Base-by-base conservation (phyloP, 1,139 yeast species). In the Candida albicans region DNA sequence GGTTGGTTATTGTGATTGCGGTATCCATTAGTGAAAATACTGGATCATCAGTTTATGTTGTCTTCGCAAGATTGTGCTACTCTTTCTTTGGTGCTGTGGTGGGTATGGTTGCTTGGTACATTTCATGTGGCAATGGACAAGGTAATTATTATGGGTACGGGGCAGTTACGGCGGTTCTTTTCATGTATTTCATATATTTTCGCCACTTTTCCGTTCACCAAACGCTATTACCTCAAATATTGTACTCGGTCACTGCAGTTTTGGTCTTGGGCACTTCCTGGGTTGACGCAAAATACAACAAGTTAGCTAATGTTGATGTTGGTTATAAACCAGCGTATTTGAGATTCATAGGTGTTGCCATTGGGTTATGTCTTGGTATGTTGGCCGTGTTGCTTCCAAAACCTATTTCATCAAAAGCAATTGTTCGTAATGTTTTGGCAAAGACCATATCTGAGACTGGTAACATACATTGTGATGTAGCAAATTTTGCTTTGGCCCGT, bases 181-280 rank as follows among this genome's bases (percentile, higher is more conserved):
- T 48, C 48, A 42, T 62, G 6, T 58, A 57, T 40, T 42, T 65
- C 32, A 34, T 54, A 6, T 68, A 52, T 44, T 65, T 62, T 47
- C 52, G 73, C 11, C 73, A 67, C 48, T 68, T 66, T 50, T 57
- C 72, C 3, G 50, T 53, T 2, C 73, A 69, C 48, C 45, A 51
- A 26, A 52, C 64, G 4, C 47, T 61, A 6, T 50, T 68, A 10
- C 73, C 74, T 1, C 54, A 58, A 8, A 56, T 67, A 29, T 58
- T 68, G 52, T 52, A 55, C 18, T 58, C 62, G 1, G 64, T 69
- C 2, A 60, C 73, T 0, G 47, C 65, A 5, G 50, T 61, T 1
- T 62, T 69, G 49, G 71, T 68, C 1, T 48, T 67, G 37, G 73
- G 73, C 10, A 67, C 72, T 0, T 65, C 71, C 44, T 67, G 68